Percentiles rank a stretch among this genome's conserved stretches.
phyloP scores from a whole-genome alignment of 306 rosid genomes.

The Rosa multiflora region DNA sequence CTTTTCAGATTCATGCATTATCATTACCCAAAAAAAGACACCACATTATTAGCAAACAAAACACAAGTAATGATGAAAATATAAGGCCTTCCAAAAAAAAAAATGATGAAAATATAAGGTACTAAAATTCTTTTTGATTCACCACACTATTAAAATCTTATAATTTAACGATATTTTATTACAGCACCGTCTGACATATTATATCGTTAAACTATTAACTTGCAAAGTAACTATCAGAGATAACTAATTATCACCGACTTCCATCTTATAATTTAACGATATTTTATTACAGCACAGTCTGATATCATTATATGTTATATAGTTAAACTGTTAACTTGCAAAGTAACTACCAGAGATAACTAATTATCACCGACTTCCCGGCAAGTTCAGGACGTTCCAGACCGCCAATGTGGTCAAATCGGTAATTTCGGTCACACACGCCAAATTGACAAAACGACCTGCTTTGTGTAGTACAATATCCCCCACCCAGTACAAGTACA shows the following conservation, averaged over 20 bases:
- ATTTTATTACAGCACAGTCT: no score
- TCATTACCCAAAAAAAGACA: not conserved
- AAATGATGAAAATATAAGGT: not conserved
- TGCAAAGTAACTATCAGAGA: no score
- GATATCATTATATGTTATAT: no score
- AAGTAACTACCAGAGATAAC: no score
- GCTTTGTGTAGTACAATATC: constrained; percentile 18
- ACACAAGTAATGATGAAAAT: not conserved
- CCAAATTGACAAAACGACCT: not conserved
- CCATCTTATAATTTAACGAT: no score
- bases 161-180: not conserved
- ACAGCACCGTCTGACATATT: not conserved
- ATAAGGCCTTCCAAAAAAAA: no score
- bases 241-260: no score
- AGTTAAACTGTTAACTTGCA: no score
- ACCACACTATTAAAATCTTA: no score
- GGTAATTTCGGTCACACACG: not conserved
- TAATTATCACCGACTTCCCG: no score
- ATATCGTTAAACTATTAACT: not conserved
- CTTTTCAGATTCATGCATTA: not conserved
- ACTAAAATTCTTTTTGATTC: no score
- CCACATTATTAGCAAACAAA: not conserved
- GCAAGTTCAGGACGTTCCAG: no score
- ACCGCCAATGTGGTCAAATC: not conserved
- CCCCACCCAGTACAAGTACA: constrained; percentile 14